Percentiles rank a stretch among this genome's conserved stretches.
These are phyloP conservation scores for Pythium angustatum DNA, from an alignment of 352 stramenopile genomes.

Conservation along the genomic window DNA sequence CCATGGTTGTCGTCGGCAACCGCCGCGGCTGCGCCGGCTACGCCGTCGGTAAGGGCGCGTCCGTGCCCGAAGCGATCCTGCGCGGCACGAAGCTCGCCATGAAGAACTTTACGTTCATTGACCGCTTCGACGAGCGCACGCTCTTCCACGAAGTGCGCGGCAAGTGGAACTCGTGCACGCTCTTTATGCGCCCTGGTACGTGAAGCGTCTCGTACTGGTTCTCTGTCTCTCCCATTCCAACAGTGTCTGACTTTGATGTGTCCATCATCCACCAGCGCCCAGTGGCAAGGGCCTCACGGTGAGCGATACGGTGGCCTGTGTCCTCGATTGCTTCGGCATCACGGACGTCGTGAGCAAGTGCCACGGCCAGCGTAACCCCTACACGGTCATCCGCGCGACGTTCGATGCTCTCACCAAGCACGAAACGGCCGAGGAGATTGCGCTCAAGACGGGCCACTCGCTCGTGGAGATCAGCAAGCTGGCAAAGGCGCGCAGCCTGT, in stretches of 20 bases:
- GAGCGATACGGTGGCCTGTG: constrained; percentile 79
- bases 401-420: constrained; percentile 95
- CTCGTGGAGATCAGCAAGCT: constrained; percentile 82
- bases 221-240: background rate
- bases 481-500: constrained; percentile 70
- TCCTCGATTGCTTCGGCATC: constrained; percentile 92
- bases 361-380: constrained; percentile 93
- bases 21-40: constrained; percentile 92
- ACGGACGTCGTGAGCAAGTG: constrained; percentile 92
- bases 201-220: background rate
- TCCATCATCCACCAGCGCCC: too few species aligned
- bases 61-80: constrained; percentile 85
- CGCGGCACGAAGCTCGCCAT: constrained; percentile 90
- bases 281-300: constrained; percentile 76
- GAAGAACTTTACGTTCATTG: constrained; percentile 94
- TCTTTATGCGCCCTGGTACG: constrained; percentile 78
- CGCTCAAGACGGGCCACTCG: constrained; percentile 90
- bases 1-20: constrained; percentile 94
- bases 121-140: constrained; percentile 91
- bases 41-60: constrained; percentile 91
- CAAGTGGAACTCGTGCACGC: constrained; percentile 95
- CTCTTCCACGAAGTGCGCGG: constrained; percentile 92
- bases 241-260: background rate
- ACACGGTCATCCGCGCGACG: constrained; percentile 94
- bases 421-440: constrained; percentile 93